Evolutionary conservation across 1,284 basidiomycete genomes (phyloP), one percentile per base, ranked within the genome.

Genomic region (Veloboletus limbatus): DNA sequence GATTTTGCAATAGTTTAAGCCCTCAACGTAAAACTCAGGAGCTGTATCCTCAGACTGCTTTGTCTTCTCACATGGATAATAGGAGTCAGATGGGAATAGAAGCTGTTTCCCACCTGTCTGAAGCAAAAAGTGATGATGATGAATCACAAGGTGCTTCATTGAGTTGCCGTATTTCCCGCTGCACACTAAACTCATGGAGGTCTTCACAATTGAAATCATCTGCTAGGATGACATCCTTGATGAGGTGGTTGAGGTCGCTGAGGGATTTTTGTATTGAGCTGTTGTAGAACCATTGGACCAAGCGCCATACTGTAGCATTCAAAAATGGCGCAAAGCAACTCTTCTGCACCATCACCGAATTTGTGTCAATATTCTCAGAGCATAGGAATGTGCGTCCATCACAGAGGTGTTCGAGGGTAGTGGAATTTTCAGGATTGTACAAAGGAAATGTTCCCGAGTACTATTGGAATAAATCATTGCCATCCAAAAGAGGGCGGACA

Each of bases 281-380:
- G 4, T 53, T 54, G 39, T 66, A 60, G 27, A 59, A 60, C 69
- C 67, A 70, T 2, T 42, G 33, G 54, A 70, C 60, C 2, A 69
- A 39, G 0, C 40, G 48, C 20, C 53, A 63, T 11, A 55, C 51
- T 0, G 57, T 56, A 3, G 51, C 45, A 44, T 64, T 69, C 3
- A 59, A 40, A 24, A 69, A 69, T 1, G 59, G 67, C 0, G 47
- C 42, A 30, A 60, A 62, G 37, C 44, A 57, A 1, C 49, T 45
- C 8, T n/a, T n/a, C n/a, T n/a, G n/a, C n/a, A n/a, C n/a, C n/a
- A n/a, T n/a, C n/a, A n/a, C n/a, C n/a, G n/a, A n/a, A n/a, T n/a
- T n/a, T n/a, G n/a, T n/a, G n/a, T n/a, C n/a, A n/a, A n/a, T n/a
- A n/a, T n/a, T n/a, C n/a, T n/a, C n/a, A n/a, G n/a, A n/a, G n/a